Evolutionary conservation across 306 rosid species (phyloP).

Genomic region (Cucurbita moschata): DNA sequence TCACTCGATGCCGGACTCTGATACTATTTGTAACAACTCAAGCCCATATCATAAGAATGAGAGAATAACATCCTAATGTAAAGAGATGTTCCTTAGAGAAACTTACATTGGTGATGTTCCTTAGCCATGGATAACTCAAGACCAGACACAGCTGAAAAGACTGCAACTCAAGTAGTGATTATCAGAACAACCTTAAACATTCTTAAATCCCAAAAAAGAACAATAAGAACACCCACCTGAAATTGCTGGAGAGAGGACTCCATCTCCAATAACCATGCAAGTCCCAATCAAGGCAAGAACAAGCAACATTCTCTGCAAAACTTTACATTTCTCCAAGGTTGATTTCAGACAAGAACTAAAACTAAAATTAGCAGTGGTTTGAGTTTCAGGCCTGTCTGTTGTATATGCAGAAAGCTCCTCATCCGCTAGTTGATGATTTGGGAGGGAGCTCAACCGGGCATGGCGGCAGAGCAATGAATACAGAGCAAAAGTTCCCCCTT

Average conservation of each 20-base stretch:
- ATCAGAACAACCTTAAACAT: not conserved
- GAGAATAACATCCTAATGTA: no score
- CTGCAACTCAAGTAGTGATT: constrained; percentile 27
- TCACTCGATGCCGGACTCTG: no score
- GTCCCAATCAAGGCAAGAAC: constrained; percentile 86
- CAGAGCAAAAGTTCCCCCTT: constrained; percentile 95
- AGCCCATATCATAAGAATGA: no score
- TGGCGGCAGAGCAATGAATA: constrained; percentile 83
- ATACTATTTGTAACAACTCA: no score
- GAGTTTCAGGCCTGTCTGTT: constrained; percentile 29
- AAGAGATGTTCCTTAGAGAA: not conserved
- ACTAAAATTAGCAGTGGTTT: constrained; percentile 9
- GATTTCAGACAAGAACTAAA: constrained; percentile 52
- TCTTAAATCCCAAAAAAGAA: not conserved
- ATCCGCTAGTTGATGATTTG: constrained; percentile 81
- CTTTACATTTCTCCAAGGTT: constrained; percentile 60
- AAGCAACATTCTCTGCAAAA: constrained; percentile 64
- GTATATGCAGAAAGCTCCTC: constrained; percentile 76
- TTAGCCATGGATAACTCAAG: constrained; percentile 81
- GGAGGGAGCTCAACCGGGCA: constrained; percentile 68
- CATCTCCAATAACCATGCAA: constrained; percentile 98
- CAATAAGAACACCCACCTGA: constrained; percentile 31
- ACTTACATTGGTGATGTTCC: constrained; percentile 82
- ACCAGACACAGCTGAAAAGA: constrained; percentile 90
- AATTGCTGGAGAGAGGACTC: constrained; percentile 93